Base-by-base conservation (phyloP, 257 asterid species). In the Paraleonurus japonicus region DNA sequence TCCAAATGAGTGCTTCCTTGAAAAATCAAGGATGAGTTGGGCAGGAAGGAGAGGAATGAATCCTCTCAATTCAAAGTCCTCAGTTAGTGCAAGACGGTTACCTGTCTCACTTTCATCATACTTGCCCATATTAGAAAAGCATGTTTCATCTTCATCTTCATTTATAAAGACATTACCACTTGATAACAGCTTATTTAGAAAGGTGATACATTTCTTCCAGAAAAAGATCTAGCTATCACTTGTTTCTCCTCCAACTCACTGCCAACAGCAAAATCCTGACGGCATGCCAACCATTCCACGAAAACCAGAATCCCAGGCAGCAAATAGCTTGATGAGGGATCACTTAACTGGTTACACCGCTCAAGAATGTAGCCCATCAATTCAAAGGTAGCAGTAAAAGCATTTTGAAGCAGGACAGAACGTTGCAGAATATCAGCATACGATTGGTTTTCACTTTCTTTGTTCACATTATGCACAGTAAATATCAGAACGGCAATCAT, bases 371-470 rank as follows among this genome's bases (percentile, higher is more conserved):
- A 84, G 59, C 95, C 96, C 93, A 91, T 81, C 58, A 91, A 79
- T 76, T 89, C 97, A 80, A 94, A 94, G 57, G 81, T 79, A 24
- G 97, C 95, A 74, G 90, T 78, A 73, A 83, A 88, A 59, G 96
- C 89, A 72, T 88, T 89, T 78, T 91, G 97, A 75, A 89, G 91
- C 28, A 89, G 85, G 77, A 88, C 99, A 15, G 98, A 83, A 35
- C 96, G 95, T 65, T 94, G 99, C 50, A 94, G 84, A 65, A 91
- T 94, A 67, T 91, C 97, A 30, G 99, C 92, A 80, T 89, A 94
- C 4, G 99, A 91, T 76, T 91, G 89, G 73, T 82, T 90, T 62
- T 91, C 98, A 78, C 72, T 81, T 79, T 94, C 99, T 78, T 75
- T 79, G 61, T 77, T 86, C 78, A 91, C 91, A 70, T 91, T 91